Evolutionary conservation across 768 basidiomycete species (phyloP), one percentile per base, ranked within the genome.

Genomic region (Leccinum uliginosum): DNA sequence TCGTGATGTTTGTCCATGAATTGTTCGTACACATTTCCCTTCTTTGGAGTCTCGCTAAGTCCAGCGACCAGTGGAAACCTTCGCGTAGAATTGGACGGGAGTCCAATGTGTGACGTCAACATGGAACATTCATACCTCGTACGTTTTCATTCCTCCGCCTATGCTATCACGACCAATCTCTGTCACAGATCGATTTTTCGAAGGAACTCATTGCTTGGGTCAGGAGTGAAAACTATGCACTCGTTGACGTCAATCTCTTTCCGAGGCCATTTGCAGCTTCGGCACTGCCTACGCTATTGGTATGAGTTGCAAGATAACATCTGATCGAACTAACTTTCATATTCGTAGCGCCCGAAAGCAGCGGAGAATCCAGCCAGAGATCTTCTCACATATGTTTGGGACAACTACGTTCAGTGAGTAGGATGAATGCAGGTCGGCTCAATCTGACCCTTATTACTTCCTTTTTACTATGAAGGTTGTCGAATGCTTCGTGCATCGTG

Each of bases 1-100:
- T 98, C 24, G 83, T 98, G 27, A 73, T 98, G 43, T 91, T 98
- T 65, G 84, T 90, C 6, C 97, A 99, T 73, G 95, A 98, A 76
- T 93, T 98, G 96, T 96, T 69, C 69, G 91, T 73, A 27, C 30
- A 27, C 52, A 19, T 38, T 44, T 47, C 21, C 4, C 53, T 7
- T 30, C 50, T 53, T 6, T 2, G 10, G 29, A 21, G 30, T 15
- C 34, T 52, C 43, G 43, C 58, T 49, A 29, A 57, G 53, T 35
- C 21, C 29, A 1, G 56, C 57, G 11, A 17, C 10, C 59, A 97
- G 95, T 65, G 96, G 96, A 27, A 94, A 95, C 65, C 75, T 98
- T 52, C 84, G 90, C 17, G 82, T 88, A 19, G 90, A 96, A 68
- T 74, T 93, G n/a, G 83, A 87, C 52, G 86, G 87, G 12, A 85